phyloP scores from a whole-genome alignment of 2,329 filamentous ascomycete species.

The Stachybotrys chartarum region DNA sequence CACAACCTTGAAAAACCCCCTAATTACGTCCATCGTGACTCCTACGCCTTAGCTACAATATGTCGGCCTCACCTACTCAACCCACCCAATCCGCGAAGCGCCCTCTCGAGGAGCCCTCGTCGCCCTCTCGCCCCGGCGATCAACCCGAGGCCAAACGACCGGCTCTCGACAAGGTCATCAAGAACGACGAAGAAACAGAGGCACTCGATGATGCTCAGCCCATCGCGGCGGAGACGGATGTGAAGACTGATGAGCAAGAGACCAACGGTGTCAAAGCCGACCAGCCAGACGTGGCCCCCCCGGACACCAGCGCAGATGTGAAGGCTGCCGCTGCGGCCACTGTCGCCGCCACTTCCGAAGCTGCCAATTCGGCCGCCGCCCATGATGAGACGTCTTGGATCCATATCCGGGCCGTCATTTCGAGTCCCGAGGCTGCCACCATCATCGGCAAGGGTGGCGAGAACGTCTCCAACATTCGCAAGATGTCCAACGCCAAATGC shows the following conservation, averaged over 20 bases:
- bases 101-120: constrained; percentile 93
- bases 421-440: constrained; percentile 92
- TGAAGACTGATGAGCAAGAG: constrained; percentile 42
- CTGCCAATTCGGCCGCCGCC: constrained; percentile 41
- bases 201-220: constrained; percentile 27
- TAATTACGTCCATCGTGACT: not conserved
- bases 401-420: constrained; percentile 93
- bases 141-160: constrained; percentile 96
- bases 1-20: constrained; percentile 1
- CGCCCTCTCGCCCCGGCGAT: constrained; percentile 82
- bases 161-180: constrained; percentile 85
- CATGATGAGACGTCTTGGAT: constrained; percentile 96
- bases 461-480: constrained; percentile 95
- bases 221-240: constrained; percentile 29
- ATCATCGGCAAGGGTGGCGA: constrained; percentile 98
- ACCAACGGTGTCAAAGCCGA: constrained; percentile 41
- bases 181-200: constrained; percentile 52
- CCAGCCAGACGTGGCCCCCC: constrained; percentile 13
- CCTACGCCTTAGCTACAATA: constrained; percentile 35
- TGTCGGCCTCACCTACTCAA: constrained; percentile 65
- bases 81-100: constrained; percentile 76
- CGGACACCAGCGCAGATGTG: constrained; percentile 27
- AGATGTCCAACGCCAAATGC: constrained; percentile 93
- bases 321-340: constrained; percentile 30
- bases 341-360: constrained; percentile 26